Base-by-base conservation (phyloP, 1,284 basidiomycete species). In the Trichosporon asahii region DNA sequence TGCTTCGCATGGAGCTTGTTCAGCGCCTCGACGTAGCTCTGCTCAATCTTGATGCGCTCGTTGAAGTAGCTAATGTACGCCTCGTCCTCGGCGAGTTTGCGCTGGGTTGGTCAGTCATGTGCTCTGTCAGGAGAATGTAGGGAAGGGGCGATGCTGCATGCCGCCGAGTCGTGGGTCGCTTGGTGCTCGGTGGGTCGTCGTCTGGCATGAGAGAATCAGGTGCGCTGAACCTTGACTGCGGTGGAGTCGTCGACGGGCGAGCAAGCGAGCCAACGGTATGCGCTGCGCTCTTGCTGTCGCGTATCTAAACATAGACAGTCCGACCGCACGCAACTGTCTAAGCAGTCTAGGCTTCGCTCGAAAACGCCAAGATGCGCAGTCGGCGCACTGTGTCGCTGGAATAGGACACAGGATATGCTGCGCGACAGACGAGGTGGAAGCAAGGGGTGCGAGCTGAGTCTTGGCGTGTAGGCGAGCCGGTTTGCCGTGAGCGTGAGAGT, bases 31-130 rank as follows among this genome's bases (percentile, higher is more conserved):
- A 93, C 86, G 76, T 95, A 95, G 68, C 83, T 80, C 77, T 94
- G 92, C 80, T 95, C 93, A 71, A 94, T 90, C 64, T 88, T 88
- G 79, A 89, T 90, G 78, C 93, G 87, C 85, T 95, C 93, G 80
- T 89, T 87, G 83, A 94, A 94, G 85, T 94, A 94, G 73, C 78
- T 85, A 73, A 94, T 86, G 80, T 93, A 93, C 9, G 90, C 90
- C 75, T 93, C 91, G 35, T 88, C 78, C 68, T 82, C 81, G n/a
- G 76, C 70, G 3, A 82, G 76, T 69, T 81, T 81, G 66, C 75
- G 72, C 88, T 72, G 85, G 9, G 65, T 12, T 21, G 25, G 70
- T 70, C 64, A 70, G 66, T 40, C 9, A 37, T 29, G 29, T n/a
- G 57, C 57, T 18, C 18, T 27, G 27, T 1, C 7, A n/a, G 35